These are phyloP conservation scores for Thelephora aurantiotincta DNA, from an alignment of 768 basidiomycete species.

Conservation along the genomic window DNA sequence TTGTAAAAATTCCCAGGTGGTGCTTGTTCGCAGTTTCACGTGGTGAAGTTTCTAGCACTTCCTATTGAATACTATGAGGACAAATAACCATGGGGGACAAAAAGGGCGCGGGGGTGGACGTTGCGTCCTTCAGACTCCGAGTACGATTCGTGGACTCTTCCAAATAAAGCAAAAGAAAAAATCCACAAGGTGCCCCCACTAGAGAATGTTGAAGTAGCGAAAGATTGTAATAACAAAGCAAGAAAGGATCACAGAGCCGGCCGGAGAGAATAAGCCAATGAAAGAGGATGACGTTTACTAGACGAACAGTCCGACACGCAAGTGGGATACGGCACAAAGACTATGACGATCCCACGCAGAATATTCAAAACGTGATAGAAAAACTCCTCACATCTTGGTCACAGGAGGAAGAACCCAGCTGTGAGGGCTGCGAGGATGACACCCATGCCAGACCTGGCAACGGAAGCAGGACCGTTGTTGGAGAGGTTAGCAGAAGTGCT, in stretches of 20 bases:
- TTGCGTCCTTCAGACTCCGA: too few species aligned
- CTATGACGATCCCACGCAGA: background rate
- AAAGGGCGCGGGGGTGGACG: background rate
- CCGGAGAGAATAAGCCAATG: background rate
- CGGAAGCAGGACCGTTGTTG: constrained; percentile 29
- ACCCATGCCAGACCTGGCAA: constrained; percentile 33
- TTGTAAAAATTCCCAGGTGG: constrained; percentile 10
- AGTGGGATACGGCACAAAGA: constrained; percentile 1
- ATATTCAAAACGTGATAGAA: constrained; percentile 1
- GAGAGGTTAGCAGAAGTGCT: constrained; percentile 11
- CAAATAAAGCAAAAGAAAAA: background rate
- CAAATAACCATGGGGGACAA: too few species aligned
- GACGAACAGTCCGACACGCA: constrained; percentile 5
- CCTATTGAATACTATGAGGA: too few species aligned
- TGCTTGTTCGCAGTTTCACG: too few species aligned
- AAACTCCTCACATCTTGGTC: constrained; percentile 12
- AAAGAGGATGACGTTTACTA: background rate
- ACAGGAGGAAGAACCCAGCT: constrained; percentile 28
- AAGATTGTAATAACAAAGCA: background rate
- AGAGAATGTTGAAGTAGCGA: too few species aligned
- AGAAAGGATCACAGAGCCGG: constrained; percentile 1
- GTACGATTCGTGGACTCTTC: too few species aligned
- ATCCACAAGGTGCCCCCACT: too few species aligned
- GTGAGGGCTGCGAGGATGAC: constrained; percentile 37
- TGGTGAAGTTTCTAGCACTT: too few species aligned